Evolutionary conservation across 805 yeast species (phyloP), one percentile per base, ranked within the genome.

Genomic region (Yarrowia divulgata): DNA sequence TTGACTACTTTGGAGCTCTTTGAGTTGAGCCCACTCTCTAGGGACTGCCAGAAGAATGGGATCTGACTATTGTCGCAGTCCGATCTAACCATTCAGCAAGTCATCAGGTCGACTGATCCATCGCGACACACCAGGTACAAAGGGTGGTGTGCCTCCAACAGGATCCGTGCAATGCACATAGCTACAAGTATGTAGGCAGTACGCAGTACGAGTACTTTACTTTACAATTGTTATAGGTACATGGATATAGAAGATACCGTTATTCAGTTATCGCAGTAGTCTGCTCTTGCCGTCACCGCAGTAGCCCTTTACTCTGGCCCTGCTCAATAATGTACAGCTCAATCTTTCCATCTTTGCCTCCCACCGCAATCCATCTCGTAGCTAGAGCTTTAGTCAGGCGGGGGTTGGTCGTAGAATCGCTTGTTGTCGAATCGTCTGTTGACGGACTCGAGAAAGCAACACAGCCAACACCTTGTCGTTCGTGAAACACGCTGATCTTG

Each of bases 341-440:
- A 1, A 87, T 78, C 2, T 86, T 79, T 2, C 89, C 89, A 71
- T 87, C 89, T 63, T 84, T 85, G 58, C 84, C 86, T 0, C 86
- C 90, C 1, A 82, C 81, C 6, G 85, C 83, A 0, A 85, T 71
- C 73, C 82, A 76, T 55, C 76, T 73, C 14, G 67, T 39, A n/a
- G 35, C 39, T 10, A 19, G 60, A 52, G 42, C 54, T 46, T 49
- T 58, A 1, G 13, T 35, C 16, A 45, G 71, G 3, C 71, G 69
- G 0, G 70, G 43, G 40, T 23, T 16, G 0, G 49, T 12, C 1
- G 8, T 29, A 2, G 29, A 23, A 23, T 23, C 29, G 4, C 29
- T 23, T 23, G 29, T 23, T 23, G 29, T 2, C 29, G 29, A 4
- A 7, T 40, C 23, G 23, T 40, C 34, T 1, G 48, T 16, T 8